phyloP scores from a whole-genome alignment of 768 basidiomycete species.

The Russula virescens region DNA sequence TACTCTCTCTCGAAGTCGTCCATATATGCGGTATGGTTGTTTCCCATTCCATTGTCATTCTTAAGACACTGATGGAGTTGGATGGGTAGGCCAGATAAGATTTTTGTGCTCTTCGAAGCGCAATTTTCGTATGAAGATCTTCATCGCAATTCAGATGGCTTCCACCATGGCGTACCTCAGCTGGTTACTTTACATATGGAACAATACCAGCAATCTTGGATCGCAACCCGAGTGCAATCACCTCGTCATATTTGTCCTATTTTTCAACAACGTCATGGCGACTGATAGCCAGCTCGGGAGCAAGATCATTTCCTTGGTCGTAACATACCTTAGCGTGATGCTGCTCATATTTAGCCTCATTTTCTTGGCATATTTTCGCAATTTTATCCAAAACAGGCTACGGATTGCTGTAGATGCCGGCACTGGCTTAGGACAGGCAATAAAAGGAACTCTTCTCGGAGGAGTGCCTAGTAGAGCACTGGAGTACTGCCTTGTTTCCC shows the following conservation, averaged over 20 bases:
- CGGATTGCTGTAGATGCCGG: no score
- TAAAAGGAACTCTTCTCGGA: no score
- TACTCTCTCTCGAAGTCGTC: slow-evolving; percentile 4
- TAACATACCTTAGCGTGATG: no score
- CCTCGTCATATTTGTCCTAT: slow-evolving; percentile 6
- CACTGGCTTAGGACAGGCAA: no score
- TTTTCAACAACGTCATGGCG: neutral
- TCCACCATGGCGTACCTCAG: neutral
- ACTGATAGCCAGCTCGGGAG: neutral
- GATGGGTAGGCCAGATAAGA: neutral
- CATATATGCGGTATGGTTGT: neutral
- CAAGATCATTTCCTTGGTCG: no score
- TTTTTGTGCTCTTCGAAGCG: neutral
- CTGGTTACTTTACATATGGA: slow-evolving; percentile 11
- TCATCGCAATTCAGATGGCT: neutral
- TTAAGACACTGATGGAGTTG: neutral
- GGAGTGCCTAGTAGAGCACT: no score
- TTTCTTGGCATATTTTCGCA: no score
- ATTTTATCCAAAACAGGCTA: no score
- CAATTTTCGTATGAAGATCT: neutral
- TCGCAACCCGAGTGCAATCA: slow-evolving; percentile 9
- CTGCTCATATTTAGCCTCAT: no score
- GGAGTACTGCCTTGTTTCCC: no score
- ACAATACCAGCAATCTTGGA: neutral
- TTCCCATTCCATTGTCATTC: neutral